Conservation (phyloP, 805 yeast species). For the Myxozyma mucilagina region DNA sequence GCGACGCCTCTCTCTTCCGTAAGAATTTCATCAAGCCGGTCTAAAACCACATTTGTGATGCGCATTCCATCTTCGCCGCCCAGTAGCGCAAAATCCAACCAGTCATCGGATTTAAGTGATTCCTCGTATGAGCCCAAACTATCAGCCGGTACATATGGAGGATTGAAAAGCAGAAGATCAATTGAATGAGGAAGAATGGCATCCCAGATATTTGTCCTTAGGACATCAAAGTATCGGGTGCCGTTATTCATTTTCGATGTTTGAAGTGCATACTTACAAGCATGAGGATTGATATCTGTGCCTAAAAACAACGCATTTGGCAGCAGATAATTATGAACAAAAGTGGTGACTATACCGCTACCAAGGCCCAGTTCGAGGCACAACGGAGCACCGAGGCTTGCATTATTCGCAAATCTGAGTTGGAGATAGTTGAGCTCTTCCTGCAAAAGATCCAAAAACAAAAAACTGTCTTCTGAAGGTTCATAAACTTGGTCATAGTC, state of each 20-base stretch:
- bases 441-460: conserved; percentile 79
- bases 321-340: conserved; percentile 60
- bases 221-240: conserved; percentile 44
- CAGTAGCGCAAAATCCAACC: conserved; percentile 87
- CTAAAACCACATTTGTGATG: conserved; percentile 66
- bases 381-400: conserved; percentile 45
- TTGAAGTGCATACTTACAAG: conserved; percentile 55
- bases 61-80: conserved; percentile 94
- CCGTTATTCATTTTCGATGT: conserved; percentile 46
- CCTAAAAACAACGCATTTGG: conserved; percentile 59
- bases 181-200: conserved; percentile 50
- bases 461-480: conserved; percentile 90
- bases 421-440: conserved; percentile 47
- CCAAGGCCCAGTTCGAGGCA: conserved; percentile 90
- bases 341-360: conserved; percentile 84
- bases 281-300: conserved; percentile 79
- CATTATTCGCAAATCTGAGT: conserved; percentile 2
- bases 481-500: conserved; percentile 82
- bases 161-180: conserved; percentile 84
- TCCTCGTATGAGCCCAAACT: conserved; percentile 62
- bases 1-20: conserved; percentile 64
- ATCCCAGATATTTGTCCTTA: conserved; percentile 61
- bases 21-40: conserved; percentile 54
- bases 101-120: conserved; percentile 51
- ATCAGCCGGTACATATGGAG: conserved; percentile 95